These are phyloP conservation scores for Entomortierella parvispora DNA, from an alignment of 192 early-diverging fungal species.

Conservation along the genomic window DNA sequence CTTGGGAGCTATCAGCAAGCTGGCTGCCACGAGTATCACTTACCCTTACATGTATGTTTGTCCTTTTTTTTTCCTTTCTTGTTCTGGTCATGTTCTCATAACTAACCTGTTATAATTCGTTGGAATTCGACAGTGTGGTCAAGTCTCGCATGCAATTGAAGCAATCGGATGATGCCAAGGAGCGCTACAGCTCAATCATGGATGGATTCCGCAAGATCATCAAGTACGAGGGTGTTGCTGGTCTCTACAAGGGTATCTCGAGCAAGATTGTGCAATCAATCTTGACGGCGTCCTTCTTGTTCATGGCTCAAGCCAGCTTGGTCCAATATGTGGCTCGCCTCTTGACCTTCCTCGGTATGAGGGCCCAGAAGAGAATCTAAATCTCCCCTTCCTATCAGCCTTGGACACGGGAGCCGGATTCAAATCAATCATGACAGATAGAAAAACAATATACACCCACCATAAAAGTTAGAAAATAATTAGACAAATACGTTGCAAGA, in stretches of 20 bases:
- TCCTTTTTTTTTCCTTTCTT: not conserved
- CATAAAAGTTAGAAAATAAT: too few species aligned
- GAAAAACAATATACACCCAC: not conserved
- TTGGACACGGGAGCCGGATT: not conserved
- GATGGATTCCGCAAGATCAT: conserved; percentile 96
- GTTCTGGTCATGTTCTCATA: too few species aligned
- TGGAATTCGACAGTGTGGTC: conserved; percentile 70
- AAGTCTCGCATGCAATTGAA: conserved; percentile 99
- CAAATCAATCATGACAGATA: not conserved
- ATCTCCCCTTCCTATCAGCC: not conserved
- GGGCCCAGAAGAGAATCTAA: conserved; percentile 51
- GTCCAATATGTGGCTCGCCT: conserved; percentile 72
- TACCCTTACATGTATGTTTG: conserved; percentile 94
- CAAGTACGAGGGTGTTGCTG: conserved; percentile 86
- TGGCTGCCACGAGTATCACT: conserved; percentile 93
- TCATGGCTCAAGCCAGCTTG: conserved; percentile 90
- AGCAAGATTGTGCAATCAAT: conserved; percentile 97
- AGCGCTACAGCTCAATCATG: conserved; percentile 81
- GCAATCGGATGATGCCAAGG: conserved; percentile 79
- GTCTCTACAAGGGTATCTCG: conserved; percentile 91
- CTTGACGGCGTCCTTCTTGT: conserved; percentile 94
- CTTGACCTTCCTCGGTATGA: conserved; percentile 34
- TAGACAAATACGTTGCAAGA: too few species aligned
- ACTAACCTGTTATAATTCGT: conserved; percentile 5
- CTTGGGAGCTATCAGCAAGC: conserved; percentile 94